Evolutionary conservation across 257 asterid species (phyloP).

Genomic region (Petrea volubilis): DNA sequence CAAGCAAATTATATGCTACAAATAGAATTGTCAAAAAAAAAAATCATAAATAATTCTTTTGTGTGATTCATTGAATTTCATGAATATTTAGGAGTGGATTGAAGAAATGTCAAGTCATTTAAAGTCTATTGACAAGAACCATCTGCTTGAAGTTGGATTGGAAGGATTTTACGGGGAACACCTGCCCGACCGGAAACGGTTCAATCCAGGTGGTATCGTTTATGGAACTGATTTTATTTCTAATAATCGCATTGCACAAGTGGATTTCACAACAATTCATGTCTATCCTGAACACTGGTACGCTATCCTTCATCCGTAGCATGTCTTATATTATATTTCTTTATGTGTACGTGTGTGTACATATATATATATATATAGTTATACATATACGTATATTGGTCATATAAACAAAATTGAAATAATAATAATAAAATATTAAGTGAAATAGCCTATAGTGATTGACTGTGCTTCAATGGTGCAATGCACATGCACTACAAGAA

Average conservation of each 20-base stretch:
- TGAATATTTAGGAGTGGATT: conserved; percentile 51
- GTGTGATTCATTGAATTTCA: too few relatives aligned
- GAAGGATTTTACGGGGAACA: conserved; percentile 77
- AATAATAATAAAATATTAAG: too few relatives aligned
- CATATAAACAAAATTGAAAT: too few relatives aligned
- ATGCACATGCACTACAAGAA: too few relatives aligned
- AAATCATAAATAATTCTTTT: too few relatives aligned
- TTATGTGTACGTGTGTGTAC: too few relatives aligned
- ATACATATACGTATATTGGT: neutral
- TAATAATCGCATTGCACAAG: conserved; percentile 37
- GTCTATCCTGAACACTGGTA: conserved; percentile 73
- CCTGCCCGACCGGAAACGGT: conserved; percentile 39
- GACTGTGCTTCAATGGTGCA: too few relatives aligned
- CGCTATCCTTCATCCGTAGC: too few relatives aligned
- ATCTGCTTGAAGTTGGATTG: conserved; percentile 56
- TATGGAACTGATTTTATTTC: conserved; percentile 67
- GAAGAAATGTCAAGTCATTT: conserved; percentile 50
- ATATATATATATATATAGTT: neutral
- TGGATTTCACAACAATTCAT: conserved; percentile 70
- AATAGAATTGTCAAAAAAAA: too few relatives aligned
- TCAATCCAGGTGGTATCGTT: conserved; percentile 53
- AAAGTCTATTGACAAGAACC: conserved; percentile 57
- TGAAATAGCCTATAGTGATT: too few relatives aligned
- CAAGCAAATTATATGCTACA: too few relatives aligned
- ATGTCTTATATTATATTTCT: too few relatives aligned